Conservation (phyloP, 148 eudicot genomes). For the Fagopyrum esculentum region DNA sequence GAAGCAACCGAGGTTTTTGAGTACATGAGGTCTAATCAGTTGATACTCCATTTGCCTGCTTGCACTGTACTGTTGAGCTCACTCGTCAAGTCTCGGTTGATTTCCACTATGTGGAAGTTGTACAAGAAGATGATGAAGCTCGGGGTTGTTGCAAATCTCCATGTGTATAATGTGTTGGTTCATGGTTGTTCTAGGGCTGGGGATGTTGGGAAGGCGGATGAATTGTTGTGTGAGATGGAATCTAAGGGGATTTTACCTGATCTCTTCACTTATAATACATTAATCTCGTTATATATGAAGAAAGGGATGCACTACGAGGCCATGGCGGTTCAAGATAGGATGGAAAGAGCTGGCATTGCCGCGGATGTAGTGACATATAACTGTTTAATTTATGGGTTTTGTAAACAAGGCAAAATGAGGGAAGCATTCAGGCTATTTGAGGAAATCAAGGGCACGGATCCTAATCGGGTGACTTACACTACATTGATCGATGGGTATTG, state of each 20-base stretch:
- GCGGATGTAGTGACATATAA: conserved; percentile 87
- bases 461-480: conserved; percentile 78
- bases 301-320: conserved; percentile 89
- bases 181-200: conserved; percentile 81
- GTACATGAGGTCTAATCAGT: conserved; percentile 56
- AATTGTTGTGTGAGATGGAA: conserved; percentile 68
- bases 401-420: conserved; percentile 79
- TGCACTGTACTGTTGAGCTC: conserved; percentile 72
- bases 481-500: conserved; percentile 88
- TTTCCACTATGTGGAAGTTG: conserved; percentile 59
- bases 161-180: conserved; percentile 71
- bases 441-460: conserved; percentile 53
- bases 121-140: conserved; percentile 60
- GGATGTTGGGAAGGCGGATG: conserved; percentile 69
- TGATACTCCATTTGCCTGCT: conserved; percentile 69
- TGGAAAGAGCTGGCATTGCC: conserved; percentile 52
- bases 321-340: conserved; percentile 64
- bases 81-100: conserved; percentile 57
- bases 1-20: conserved; percentile 86
- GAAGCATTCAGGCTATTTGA: conserved; percentile 75
- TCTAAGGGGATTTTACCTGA: conserved; percentile 52
- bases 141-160: conserved; percentile 66
- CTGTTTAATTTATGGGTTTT: conserved; percentile 62
- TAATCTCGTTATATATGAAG: conserved; percentile 75
- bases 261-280: conserved; percentile 69